Evolutionary conservation across 2,329 filamentous ascomycete species (phyloP).

Genomic region (Didymella lethalis): DNA sequence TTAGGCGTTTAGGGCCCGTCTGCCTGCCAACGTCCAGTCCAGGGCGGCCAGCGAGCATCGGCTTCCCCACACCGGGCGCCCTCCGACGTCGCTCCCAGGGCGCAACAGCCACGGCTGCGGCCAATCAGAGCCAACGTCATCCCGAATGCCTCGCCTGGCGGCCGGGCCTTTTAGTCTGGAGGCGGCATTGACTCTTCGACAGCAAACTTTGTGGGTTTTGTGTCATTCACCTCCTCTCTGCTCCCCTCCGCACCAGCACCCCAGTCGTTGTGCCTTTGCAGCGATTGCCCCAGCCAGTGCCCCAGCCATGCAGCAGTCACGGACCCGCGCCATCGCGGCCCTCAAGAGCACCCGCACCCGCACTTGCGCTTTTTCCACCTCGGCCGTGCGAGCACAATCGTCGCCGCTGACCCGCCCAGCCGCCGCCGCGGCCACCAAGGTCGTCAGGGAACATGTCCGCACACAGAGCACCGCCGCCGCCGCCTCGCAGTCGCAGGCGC

Average conservation of each 20-base stretch:
- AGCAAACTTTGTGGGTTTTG: conserved; percentile 9
- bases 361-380: conserved; percentile 55
- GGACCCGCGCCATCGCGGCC: conserved; percentile 47
- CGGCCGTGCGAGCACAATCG: conserved; percentile 51
- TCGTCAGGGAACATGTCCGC: conserved; percentile 51
- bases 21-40: no score
- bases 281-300: conserved; percentile 7
- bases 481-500: conserved; percentile 41
- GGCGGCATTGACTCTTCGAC: conserved; percentile 13
- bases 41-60: neutral
- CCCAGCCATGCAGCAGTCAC: conserved; percentile 48
- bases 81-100: neutral
- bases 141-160: neutral
- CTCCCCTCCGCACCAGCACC: neutral
- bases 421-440: conserved; percentile 41
- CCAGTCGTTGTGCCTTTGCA: no score
- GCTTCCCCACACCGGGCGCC: neutral
- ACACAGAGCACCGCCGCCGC: conserved; percentile 54
- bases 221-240: neutral
- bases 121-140: conserved; percentile 1
- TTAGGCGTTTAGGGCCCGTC: no score
- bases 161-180: neutral
- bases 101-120: neutral
- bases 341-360: conserved; percentile 49
- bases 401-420: conserved; percentile 55